Base-by-base conservation (phyloP, 208 protist species). In the Leishmania turanica region DNA sequence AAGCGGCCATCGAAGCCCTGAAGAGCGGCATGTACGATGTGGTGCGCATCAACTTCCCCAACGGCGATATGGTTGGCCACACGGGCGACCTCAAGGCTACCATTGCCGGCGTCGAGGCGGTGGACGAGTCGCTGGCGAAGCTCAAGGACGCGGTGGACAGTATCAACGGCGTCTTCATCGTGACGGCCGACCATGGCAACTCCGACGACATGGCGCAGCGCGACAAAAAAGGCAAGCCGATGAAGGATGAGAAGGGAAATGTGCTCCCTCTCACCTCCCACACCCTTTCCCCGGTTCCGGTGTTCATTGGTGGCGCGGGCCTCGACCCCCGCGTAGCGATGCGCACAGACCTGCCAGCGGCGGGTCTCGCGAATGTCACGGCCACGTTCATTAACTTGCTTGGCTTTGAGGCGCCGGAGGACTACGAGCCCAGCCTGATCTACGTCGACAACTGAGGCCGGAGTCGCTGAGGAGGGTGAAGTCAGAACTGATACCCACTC, bases 21-120 rank as follows among this genome's bases (percentile, higher is more conserved):
- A 91, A 94, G 86, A 96, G 89, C 82, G 91, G 90, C 76, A 93
- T 95, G 82, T 98, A 97, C 91, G 94, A 98, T 81, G 84, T 98
- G 49, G 87, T 99, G 49, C 95, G 98, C 78, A 92, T 98, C 82
- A 99, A 99, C 92, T 98, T 95, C 80, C 96, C 98, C 70, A 99
- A 99, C 87, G 91, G 92, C 64, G 98, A 99, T 79, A 99, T 99
- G 98, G 98, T 99, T 65, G 98, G 98, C 76, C 98, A 99, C 96
- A 99, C 97, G 45, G 98, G 98, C 68, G 94, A 98, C 79, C 83
- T 99, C 70, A 82, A 82, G 24, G 95, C 96, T 75, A 98, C 93
- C 62, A 87, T 98, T 42, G 70, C 81, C 13, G 83, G 86, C 51
- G 77, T 98, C 37, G 92, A 99, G 87, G 81, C 93, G 9, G 90